Conservation (phyloP, 805 yeast genomes). For the Candida koratica region DNA sequence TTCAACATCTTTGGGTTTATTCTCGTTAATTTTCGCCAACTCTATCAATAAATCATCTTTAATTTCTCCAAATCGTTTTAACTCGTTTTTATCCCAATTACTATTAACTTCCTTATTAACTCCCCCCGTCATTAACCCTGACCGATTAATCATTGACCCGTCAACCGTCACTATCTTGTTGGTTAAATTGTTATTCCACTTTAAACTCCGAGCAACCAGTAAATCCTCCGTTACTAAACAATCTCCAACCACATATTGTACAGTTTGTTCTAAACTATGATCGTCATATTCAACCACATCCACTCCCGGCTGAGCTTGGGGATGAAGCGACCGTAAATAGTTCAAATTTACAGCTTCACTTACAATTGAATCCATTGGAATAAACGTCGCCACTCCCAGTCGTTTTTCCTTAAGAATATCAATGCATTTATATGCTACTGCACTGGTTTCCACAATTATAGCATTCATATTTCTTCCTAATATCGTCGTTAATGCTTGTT, state of each 20-base stretch:
- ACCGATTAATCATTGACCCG: conserved; percentile 79
- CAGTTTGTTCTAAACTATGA: conserved; percentile 64
- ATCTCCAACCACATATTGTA: conserved; percentile 74
- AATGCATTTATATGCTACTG: conserved; percentile 72
- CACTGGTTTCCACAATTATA: conserved; percentile 69
- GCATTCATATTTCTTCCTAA: conserved; percentile 80
- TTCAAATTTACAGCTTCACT: conserved; percentile 51
- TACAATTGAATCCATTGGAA: conserved; percentile 75
- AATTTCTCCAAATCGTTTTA: conserved; percentile 46
- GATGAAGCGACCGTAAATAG: conserved; percentile 50
- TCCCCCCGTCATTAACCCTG: conserved; percentile 95
- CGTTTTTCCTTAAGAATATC: conserved; percentile 79
- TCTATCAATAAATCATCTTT: conserved; percentile 51
- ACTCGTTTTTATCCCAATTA: conserved; percentile 70
- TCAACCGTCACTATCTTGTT: conserved; percentile 75
- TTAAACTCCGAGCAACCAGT: conserved; percentile 62
- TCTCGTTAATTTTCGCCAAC: conserved; percentile 44
- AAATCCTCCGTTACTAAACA: conserved; percentile 74
- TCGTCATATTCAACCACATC: conserved; percentile 72
- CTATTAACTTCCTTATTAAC: conserved; percentile 44
- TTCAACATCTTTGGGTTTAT: conserved; percentile 50
- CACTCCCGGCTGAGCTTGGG: conserved; percentile 58
- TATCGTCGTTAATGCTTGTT: conserved; percentile 67
- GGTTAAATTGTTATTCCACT: conserved; percentile 55
- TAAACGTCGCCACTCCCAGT: conserved; percentile 78